Conservation (phyloP, 495 filamentous ascomycete genomes). For the Aspergillus leporis region DNA sequence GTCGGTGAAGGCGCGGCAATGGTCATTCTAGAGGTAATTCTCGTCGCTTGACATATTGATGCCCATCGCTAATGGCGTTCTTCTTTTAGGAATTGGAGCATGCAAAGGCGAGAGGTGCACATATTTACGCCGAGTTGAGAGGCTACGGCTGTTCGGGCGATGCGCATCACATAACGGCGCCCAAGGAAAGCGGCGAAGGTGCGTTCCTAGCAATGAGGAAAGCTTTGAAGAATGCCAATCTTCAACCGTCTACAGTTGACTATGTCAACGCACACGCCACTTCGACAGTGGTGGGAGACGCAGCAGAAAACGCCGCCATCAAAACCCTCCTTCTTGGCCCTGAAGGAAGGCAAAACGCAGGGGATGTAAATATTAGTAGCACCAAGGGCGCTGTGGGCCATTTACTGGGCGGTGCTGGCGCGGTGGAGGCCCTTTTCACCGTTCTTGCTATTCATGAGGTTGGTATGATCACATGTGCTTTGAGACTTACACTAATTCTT, state of each 20-base stretch:
- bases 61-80: constrained; percentile 2
- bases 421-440: constrained; percentile 84
- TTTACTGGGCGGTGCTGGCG: constrained; percentile 86
- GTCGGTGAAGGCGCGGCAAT: constrained; percentile 91
- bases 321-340: constrained; percentile 72
- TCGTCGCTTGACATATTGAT: not conserved
- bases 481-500: constrained; percentile 22
- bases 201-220: constrained; percentile 82
- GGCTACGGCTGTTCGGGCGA: constrained; percentile 89
- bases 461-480: constrained; percentile 29
- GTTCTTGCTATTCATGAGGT: constrained; percentile 76
- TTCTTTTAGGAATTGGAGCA: constrained; percentile 75
- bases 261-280: constrained; percentile 98
- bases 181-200: constrained; percentile 75
- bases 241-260: constrained; percentile 71
- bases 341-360: constrained; percentile 59
- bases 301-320: constrained; percentile 85
- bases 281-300: constrained; percentile 79
- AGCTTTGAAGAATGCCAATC: constrained; percentile 70
- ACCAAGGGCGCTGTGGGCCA: constrained; percentile 94
- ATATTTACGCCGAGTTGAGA: constrained; percentile 84
- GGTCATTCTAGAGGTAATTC: constrained; percentile 70
- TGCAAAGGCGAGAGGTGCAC: constrained; percentile 73
- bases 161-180: constrained; percentile 90
- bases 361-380: constrained; percentile 80